These are phyloP conservation scores for Neurospora sp. DNA, from an alignment of 495 filamentous ascomycete species.

Conservation along the genomic window DNA sequence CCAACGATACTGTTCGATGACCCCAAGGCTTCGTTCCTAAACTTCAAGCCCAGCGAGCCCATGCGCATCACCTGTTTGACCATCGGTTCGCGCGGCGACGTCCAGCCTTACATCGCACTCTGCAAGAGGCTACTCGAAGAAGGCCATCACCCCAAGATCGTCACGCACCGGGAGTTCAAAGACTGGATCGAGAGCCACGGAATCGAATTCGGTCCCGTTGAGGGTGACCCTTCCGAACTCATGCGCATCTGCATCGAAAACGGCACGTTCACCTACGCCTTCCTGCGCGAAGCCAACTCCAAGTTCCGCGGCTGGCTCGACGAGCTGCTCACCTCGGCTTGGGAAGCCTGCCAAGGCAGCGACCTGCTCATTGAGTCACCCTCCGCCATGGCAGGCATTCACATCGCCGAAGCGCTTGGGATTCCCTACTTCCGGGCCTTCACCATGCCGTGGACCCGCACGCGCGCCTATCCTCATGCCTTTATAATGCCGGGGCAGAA, in stretches of 20 bases:
- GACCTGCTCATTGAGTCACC: conserved; percentile 92
- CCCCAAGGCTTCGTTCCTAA: conserved; percentile 79
- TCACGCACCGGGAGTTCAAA: conserved; percentile 84
- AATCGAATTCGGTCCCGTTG: conserved; percentile 81
- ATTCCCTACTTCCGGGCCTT: conserved; percentile 98
- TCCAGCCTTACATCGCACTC: conserved; percentile 93
- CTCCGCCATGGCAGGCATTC: conserved; percentile 95
- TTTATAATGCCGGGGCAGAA: conserved; percentile 92
- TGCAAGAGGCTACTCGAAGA: conserved; percentile 85
- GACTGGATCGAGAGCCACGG: conserved; percentile 83
- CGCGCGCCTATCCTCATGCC: conserved; percentile 90
- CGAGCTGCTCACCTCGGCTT: conserved; percentile 72
- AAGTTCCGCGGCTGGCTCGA: conserved; percentile 96
- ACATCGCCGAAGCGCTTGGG: conserved; percentile 89
- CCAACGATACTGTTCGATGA: conserved; percentile 85
- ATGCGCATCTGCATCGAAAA: conserved; percentile 96
- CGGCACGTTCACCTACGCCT: conserved; percentile 92
- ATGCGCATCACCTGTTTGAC: conserved; percentile 88
- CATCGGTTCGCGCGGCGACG: conserved; percentile 91
- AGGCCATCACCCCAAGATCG: conserved; percentile 78
- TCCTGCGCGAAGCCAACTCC: conserved; percentile 72
- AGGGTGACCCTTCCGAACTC: conserved; percentile 85
- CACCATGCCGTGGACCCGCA: conserved; percentile 98
- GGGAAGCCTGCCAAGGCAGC: conserved; percentile 72
- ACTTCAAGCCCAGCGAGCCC: conserved; percentile 81